Evolutionary conservation across 2,329 filamentous ascomycete species (phyloP).

Genomic region (Graphilbum ipis-grandicollis): DNA sequence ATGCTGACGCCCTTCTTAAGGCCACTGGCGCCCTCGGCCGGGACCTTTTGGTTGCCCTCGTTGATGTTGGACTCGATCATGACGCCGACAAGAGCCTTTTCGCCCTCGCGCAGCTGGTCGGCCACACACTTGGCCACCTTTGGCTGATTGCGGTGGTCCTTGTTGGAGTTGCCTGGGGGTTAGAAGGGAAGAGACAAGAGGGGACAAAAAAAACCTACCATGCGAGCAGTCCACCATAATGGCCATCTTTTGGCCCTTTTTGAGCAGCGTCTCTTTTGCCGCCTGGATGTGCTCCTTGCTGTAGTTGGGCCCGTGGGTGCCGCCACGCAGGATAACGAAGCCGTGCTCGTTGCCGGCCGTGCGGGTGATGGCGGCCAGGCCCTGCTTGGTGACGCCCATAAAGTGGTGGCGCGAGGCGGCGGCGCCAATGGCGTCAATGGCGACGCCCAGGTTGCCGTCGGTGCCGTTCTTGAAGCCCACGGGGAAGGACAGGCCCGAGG

Average conservation of each 20-base stretch:
- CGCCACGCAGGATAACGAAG: slow-evolving; percentile 88
- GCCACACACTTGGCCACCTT: slow-evolving; percentile 69
- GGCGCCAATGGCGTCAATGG: slow-evolving; percentile 88
- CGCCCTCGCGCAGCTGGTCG: slow-evolving; percentile 74
- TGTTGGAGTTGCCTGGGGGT: slow-evolving; percentile 70
- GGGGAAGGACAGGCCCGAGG: slow-evolving; percentile 87
- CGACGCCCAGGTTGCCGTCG: slow-evolving; percentile 76
- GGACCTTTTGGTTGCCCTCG: slow-evolving; percentile 79
- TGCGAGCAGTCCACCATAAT: slow-evolving; percentile 99
- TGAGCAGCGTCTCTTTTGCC: slow-evolving; percentile 57
- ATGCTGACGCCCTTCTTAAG: slow-evolving; percentile 86
- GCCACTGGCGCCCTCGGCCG: slow-evolving; percentile 57
- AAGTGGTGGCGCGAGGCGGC: slow-evolving; percentile 84
- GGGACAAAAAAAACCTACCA: slow-evolving; percentile 32
- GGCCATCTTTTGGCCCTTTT: slow-evolving; percentile 72
- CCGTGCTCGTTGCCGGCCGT: slow-evolving; percentile 92
- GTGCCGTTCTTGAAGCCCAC: slow-evolving; percentile 99
- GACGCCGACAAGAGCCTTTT: slow-evolving; percentile 80
- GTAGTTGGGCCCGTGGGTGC: slow-evolving; percentile 84
- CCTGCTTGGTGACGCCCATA: slow-evolving; percentile 96
- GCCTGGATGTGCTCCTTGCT: slow-evolving; percentile 68
- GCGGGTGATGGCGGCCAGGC: slow-evolving; percentile 82
- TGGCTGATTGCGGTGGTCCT: slow-evolving; percentile 95
- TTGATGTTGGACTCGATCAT: slow-evolving; percentile 99
- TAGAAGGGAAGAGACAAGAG: background rate